Conservation (phyloP, 345 rosid genomes). For the Conringia planisiliqua region DNA sequence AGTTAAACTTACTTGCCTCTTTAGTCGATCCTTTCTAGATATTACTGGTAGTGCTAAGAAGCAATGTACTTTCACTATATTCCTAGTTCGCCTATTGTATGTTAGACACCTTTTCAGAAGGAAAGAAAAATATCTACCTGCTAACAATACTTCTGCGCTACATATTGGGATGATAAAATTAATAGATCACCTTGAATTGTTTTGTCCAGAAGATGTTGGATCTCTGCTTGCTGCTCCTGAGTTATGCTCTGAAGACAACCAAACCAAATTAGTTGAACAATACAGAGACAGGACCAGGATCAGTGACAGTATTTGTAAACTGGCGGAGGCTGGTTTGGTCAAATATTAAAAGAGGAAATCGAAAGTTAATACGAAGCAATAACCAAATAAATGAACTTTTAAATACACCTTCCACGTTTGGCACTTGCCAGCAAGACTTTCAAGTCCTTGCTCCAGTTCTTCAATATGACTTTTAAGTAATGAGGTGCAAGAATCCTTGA, state of each 20-base stretch:
- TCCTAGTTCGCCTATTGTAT: not conserved
- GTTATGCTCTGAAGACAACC: constrained; percentile 48
- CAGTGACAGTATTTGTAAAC: not conserved
- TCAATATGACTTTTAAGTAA: constrained; percentile 56
- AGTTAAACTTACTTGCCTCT: constrained; percentile 6
- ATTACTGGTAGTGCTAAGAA: constrained; percentile 1
- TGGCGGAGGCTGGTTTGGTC: constrained; percentile 9
- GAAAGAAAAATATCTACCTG: not conserved
- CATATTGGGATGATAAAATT: not conserved
- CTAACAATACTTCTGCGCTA: not conserved
- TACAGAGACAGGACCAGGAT: constrained; percentile 8
- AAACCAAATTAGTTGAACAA: constrained; percentile 30
- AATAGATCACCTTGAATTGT: constrained; percentile 70
- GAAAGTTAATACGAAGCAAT: not conserved
- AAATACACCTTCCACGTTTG: constrained; percentile 58
- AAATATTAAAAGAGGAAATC: constrained; percentile 4
- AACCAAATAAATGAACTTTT: constrained; percentile 14
- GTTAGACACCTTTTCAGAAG: not conserved
- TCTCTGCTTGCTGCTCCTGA: constrained; percentile 55
- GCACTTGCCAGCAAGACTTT: constrained; percentile 57
- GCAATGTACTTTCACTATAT: not conserved
- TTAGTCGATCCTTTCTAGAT: constrained; percentile 4
- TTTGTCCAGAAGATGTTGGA: constrained; percentile 74
- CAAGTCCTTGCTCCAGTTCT: constrained; percentile 64
- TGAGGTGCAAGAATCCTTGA: constrained; percentile 72